Evolutionary conservation across 2,329 filamentous ascomycete genomes (phyloP), one percentile per base, ranked within the genome.

Genomic region (Boeremia exigua): DNA sequence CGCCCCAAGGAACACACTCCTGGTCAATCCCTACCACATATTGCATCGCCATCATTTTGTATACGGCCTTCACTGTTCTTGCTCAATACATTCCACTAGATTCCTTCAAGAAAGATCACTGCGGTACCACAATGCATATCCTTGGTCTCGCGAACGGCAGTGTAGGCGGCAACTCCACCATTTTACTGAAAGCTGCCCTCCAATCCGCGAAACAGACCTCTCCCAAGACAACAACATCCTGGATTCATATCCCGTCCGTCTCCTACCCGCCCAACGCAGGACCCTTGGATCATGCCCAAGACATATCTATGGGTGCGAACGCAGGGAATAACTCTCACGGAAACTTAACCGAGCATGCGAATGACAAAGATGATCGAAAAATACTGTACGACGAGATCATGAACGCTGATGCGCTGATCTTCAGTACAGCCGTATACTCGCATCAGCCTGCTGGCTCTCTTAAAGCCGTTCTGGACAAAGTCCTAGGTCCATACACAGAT

Each of bases 141-240:
- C 56, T 59, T 27, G 56, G 56, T 33, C 56, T 59, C 37, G 46
- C 36, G 36, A 59, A 59, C 43, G 56, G 56, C 42, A 48, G 34
- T 43, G 37, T 39, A 42, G 44, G 32, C 44, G 56, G 56, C 17
- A 59, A 59, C 43, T 59, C 56, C 5, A 52, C 49, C 23, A 48
- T 59, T 43, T 51, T 55, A 30, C 47, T 55, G 43, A 59, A 59
- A 48, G 47, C 51, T 15, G 56, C 56, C 1, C 56, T 59, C 2
- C 43, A 25, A 11, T 47, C 56, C 19, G 56, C 56, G 11, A 28
- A 48, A 32, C 1, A 14, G 2, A 23, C 29, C 6, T 11, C 6
- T 12, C 32, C 56, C 8, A 19, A 27, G 3, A 53, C 27, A 48
- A 53, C 56, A 36, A 59, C 51, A 25, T 59, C 56, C 25, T 59